phyloP scores from a whole-genome alignment of 2,329 filamentous ascomycete genomes.

The Fusarium staphyleae region DNA sequence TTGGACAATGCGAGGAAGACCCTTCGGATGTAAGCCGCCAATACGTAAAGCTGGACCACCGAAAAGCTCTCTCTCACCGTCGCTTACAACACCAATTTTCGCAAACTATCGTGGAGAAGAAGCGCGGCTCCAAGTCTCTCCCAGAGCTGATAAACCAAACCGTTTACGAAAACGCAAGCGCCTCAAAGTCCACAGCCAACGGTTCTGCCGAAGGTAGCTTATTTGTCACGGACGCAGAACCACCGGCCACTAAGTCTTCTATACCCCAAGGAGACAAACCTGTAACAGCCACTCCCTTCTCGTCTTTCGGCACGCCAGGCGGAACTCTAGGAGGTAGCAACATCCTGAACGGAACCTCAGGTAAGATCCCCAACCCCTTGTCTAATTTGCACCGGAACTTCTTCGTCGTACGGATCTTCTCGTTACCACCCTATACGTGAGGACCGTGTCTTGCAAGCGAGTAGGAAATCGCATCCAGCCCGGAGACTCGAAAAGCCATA shows the following conservation, averaged over 20 bases:
- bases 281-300: conserved; percentile 21
- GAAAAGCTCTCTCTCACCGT: conserved; percentile 54
- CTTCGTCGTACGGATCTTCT: conserved; percentile 29
- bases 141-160: conserved; percentile 64
- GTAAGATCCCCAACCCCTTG: conserved; percentile 33
- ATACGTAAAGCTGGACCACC: conserved; percentile 56
- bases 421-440: conserved; percentile 12
- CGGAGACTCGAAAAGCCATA: conserved; percentile 39
- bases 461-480: conserved; percentile 37
- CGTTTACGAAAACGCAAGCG: conserved; percentile 52
- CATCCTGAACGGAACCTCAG: conserved; percentile 28
- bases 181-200: conserved; percentile 17
- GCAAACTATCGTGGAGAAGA: conserved; percentile 63
- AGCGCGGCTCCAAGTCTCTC: conserved; percentile 60
- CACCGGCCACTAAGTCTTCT: conserved; percentile 4
- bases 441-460: conserved; percentile 31
- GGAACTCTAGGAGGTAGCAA: conserved; percentile 12
- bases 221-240: conserved; percentile 38
- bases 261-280: conserved; percentile 12
- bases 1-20: conserved; percentile 49
- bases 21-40: conserved; percentile 47
- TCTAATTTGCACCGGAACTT: conserved; percentile 39
- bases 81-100: conserved; percentile 65
- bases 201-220: conserved; percentile 40
- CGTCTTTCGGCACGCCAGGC: conserved; percentile 14